Evolutionary conservation across 208 protist genomes (phyloP).

Genomic region (Trypanosoma brucei): DNA sequence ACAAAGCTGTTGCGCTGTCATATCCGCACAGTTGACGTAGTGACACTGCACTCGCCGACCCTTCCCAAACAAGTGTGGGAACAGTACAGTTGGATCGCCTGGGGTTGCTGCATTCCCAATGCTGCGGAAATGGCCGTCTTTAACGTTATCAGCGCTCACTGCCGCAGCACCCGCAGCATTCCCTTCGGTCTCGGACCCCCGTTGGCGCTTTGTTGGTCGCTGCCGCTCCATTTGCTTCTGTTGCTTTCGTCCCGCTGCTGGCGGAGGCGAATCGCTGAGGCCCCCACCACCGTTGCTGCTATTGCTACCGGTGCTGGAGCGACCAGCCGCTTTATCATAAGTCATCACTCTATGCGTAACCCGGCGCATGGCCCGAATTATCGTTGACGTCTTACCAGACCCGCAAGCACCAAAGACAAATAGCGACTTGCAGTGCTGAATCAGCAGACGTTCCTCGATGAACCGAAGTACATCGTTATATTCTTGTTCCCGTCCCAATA

Average conservation of each 20-base stretch:
- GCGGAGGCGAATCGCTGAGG: no score
- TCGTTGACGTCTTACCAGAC: slow-evolving; percentile 78
- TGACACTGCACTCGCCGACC: slow-evolving; percentile 44
- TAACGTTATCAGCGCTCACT: not conserved
- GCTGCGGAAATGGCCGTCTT: not conserved
- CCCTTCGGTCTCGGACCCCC: not conserved
- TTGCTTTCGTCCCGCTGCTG: not conserved
- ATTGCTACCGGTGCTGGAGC: slow-evolving; percentile 16
- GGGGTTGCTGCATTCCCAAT: not conserved
- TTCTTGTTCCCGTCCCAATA: slow-evolving; percentile 46
- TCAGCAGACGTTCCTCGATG: slow-evolving; percentile 35
- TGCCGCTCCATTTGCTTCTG: not conserved
- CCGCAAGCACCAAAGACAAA: slow-evolving; percentile 86
- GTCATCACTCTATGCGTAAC: slow-evolving; percentile 44
- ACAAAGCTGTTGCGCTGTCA: slow-evolving; percentile 37
- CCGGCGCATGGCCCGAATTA: slow-evolving; percentile 62
- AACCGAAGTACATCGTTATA: slow-evolving; percentile 52
- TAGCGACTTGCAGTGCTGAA: slow-evolving; percentile 35
- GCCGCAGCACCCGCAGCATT: not conserved
- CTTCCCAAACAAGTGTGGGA: slow-evolving; percentile 1
- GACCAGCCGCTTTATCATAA: slow-evolving; percentile 30
- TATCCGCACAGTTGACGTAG: slow-evolving; percentile 81
- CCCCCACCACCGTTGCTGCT: slow-evolving; percentile 10
- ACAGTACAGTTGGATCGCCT: not conserved
- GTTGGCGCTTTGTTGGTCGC: not conserved